Conservation (phyloP, 257 asterid genomes). For the Fraxinus anomala region DNA sequence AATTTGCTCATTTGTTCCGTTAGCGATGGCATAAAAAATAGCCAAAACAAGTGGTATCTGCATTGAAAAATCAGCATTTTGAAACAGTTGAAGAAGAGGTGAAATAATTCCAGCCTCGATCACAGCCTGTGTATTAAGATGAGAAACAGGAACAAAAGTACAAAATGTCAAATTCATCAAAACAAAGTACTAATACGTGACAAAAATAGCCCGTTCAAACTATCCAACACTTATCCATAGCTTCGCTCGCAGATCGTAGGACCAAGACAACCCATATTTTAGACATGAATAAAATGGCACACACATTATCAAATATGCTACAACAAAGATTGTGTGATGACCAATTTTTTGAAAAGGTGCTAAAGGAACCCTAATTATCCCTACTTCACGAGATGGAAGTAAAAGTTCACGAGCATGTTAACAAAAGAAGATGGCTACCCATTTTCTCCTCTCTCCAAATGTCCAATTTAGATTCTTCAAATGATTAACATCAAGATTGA, state of each 20-base stretch:
- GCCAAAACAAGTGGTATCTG: not conserved
- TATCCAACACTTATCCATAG: not conserved
- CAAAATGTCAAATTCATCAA: too few species aligned
- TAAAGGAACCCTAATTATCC: slow-evolving; percentile 5
- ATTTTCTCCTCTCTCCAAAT: slow-evolving; percentile 28
- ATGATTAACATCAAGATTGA: too few species aligned
- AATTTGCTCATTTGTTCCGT: slow-evolving; percentile 17
- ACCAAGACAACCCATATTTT: not conserved
- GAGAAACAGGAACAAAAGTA: too few species aligned
- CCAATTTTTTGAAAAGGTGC: slow-evolving; percentile 14
- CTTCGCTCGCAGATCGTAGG: not conserved
- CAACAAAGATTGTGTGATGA: slow-evolving; percentile 32
- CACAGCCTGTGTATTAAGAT: too few species aligned
- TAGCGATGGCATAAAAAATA: not conserved
- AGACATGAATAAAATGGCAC: not conserved
- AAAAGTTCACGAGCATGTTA: slow-evolving; percentile 58
- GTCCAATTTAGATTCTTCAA: not conserved
- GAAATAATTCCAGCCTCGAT: too few species aligned
- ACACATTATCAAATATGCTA: slow-evolving; percentile 8
- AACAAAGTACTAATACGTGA: too few species aligned
- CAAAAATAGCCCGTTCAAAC: not conserved
- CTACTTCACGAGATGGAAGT: slow-evolving; percentile 53
- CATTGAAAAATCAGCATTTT: too few species aligned
- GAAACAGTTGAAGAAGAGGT: too few species aligned
- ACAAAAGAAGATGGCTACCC: slow-evolving; percentile 42